phyloP scores from a whole-genome alignment of 1,284 basidiomycete genomes.

The Apiotrichum gamsii region DNA sequence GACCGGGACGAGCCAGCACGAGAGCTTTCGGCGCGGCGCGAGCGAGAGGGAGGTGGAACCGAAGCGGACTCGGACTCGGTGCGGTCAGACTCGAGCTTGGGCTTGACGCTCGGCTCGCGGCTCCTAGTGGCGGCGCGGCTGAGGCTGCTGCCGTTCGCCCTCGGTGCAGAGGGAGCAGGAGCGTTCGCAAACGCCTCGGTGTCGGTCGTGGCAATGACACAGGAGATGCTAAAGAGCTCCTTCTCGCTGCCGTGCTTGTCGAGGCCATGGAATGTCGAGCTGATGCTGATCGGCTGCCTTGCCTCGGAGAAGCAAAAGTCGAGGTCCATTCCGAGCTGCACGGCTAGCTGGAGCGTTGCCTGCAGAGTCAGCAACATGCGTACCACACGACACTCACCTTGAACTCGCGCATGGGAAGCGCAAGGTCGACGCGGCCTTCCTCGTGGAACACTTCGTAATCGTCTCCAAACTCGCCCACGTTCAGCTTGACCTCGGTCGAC shows the following conservation, averaged over 20 bases:
- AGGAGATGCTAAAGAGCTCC: constrained; percentile 34
- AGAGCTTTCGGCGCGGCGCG: background rate
- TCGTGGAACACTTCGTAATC: constrained; percentile 30
- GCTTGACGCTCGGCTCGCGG: background rate
- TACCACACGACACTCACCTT: constrained; percentile 28
- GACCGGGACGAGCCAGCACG: background rate
- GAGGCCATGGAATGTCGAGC: constrained; percentile 14
- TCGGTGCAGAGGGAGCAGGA: background rate
- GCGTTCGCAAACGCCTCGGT: constrained; percentile 34
- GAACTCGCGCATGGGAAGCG: constrained; percentile 47
- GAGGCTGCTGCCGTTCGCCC: background rate
- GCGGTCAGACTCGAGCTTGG: constrained; percentile 1
- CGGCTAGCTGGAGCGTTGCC: constrained; percentile 42
- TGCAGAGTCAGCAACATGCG: constrained; percentile 7
- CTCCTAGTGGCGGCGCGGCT: background rate
- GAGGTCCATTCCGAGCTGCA: constrained; percentile 38
- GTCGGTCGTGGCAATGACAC: constrained; percentile 42
- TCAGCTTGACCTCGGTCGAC: constrained; percentile 42
- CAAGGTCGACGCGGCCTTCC: constrained; percentile 31
- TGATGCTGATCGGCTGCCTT: constrained; percentile 42
- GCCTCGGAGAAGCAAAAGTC: constrained; percentile 40
- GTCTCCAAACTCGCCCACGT: constrained; percentile 40
- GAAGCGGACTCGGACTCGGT: no score
- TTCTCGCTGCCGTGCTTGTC: constrained; percentile 23
- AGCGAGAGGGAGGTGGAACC: background rate